These are phyloP conservation scores for Hanseniaspora nectarophila DNA, from an alignment of 805 yeast genomes.

Conservation along the genomic window DNA sequence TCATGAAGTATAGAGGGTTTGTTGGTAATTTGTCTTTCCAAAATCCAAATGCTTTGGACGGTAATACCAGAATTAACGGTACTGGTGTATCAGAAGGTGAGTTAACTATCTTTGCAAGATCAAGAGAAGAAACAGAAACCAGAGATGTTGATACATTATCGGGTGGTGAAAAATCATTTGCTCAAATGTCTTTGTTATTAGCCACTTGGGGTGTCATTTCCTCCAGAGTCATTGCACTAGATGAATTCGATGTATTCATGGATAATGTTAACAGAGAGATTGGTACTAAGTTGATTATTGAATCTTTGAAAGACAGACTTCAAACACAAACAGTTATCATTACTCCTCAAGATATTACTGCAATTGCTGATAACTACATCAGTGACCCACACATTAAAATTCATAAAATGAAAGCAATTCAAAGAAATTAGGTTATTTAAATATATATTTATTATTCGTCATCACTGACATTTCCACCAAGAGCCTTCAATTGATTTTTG, in stretches of 20 bases:
- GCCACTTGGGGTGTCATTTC: conserved; percentile 92
- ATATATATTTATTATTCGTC: conserved; percentile 46
- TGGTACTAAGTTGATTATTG: conserved; percentile 62
- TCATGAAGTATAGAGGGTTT: conserved; percentile 14
- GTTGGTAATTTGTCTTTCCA: conserved; percentile 6
- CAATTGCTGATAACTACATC: conserved; percentile 42
- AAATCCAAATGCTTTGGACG: conserved; percentile 8
- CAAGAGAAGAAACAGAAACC: conserved; percentile 21
- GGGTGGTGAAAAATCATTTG: conserved; percentile 93
- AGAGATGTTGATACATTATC: conserved; percentile 74
- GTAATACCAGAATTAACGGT: neutral
- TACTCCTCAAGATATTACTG: conserved; percentile 81
- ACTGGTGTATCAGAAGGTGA: neutral
- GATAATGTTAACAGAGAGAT: conserved; percentile 79
- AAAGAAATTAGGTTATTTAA: conserved; percentile 24
- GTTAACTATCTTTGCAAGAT: conserved; percentile 8
- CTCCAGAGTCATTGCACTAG: conserved; percentile 76
- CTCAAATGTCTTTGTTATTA: conserved; percentile 75
- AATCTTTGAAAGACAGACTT: conserved; percentile 45
- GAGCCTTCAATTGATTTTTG: conserved; percentile 37
- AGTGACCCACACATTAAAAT: conserved; percentile 42
- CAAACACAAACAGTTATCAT: conserved; percentile 76
- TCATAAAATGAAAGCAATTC: conserved; percentile 44
- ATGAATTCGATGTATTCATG: conserved; percentile 96
- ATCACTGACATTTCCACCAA: conserved; percentile 54